A percentile compares a stretch with the other conserved stretches of the same genome.
phyloP scores from a whole-genome alignment of 371 early-diverging fungal species.

The Choanephora cucurbitarum region DNA sequence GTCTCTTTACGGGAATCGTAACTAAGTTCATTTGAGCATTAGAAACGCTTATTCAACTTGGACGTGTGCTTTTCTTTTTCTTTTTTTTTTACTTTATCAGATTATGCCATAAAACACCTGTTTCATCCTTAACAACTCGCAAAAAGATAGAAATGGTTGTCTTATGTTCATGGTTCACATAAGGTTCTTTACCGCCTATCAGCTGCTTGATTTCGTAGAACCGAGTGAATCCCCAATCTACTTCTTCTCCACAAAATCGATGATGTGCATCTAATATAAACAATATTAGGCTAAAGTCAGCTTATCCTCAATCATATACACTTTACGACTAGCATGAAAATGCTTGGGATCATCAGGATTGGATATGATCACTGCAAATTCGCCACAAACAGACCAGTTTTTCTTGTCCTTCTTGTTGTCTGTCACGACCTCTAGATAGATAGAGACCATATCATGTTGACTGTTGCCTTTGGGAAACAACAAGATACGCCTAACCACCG shows the following conservation, averaged over 20 bases:
- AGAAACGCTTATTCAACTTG: no score
- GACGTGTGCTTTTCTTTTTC: no score
- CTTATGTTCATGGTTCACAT: slow-evolving; percentile 50
- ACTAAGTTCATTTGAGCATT: slow-evolving; percentile 37
- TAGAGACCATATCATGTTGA: slow-evolving; percentile 62
- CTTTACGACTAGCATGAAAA: slow-evolving; percentile 65
- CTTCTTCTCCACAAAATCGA: slow-evolving; percentile 78
- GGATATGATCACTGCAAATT: slow-evolving; percentile 77
- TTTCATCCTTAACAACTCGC: slow-evolving; percentile 83
- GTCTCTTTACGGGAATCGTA: slow-evolving; percentile 89
- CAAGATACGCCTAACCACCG: slow-evolving; percentile 69
- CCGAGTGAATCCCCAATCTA: slow-evolving; percentile 94
- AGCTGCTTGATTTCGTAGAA: slow-evolving; percentile 41
- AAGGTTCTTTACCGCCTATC: slow-evolving; percentile 48
- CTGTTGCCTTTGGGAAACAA: slow-evolving; percentile 91
- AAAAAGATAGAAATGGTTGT: slow-evolving; percentile 75
- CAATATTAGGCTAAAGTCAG: neutral
- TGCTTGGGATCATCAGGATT: slow-evolving; percentile 69
- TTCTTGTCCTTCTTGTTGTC: slow-evolving; percentile 48
- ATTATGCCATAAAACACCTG: slow-evolving; percentile 94
- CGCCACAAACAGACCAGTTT: slow-evolving; percentile 73
- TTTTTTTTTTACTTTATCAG: slow-evolving; percentile 86
- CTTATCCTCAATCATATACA: no score
- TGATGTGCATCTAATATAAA: slow-evolving; percentile 65
- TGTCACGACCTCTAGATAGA: slow-evolving; percentile 84